These are phyloP conservation scores for Filobasidium floriforme DNA, from an alignment of 768 basidiomycete species.

Conservation along the genomic window DNA sequence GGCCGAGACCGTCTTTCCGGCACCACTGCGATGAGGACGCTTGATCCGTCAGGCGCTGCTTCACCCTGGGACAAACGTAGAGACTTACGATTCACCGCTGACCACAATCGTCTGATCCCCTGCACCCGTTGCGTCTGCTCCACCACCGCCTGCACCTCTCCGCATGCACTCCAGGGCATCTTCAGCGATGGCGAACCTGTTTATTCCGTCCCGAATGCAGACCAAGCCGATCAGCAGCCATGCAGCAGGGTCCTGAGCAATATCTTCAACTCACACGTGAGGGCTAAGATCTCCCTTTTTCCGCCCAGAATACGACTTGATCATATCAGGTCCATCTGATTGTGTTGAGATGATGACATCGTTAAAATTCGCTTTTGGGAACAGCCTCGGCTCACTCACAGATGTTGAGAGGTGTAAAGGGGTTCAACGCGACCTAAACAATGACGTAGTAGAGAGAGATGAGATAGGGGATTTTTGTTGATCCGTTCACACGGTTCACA, in stretches of 20 bases:
- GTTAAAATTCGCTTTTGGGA: neutral
- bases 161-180: slow-evolving; percentile 98
- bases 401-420: slow-evolving; percentile 92
- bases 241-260: neutral
- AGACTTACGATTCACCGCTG: slow-evolving; percentile 80
- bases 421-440: slow-evolving; percentile 79
- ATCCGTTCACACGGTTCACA: neutral
- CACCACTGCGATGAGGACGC: slow-evolving; percentile 59
- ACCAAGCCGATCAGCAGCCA: neutral
- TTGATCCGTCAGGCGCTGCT: slow-evolving; percentile 18
- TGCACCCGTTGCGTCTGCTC: slow-evolving; percentile 55
- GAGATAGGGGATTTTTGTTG: neutral
- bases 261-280: slow-evolving; percentile 57
- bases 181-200: slow-evolving; percentile 79
- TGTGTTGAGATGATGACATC: neutral
- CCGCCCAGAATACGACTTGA: slow-evolving; percentile 89
- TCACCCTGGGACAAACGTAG: neutral
- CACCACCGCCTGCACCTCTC: slow-evolving; percentile 48
- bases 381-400: slow-evolving; percentile 44
- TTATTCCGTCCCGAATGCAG: slow-evolving; percentile 4
- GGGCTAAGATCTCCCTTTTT: slow-evolving; percentile 92
- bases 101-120: slow-evolving; percentile 97
- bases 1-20: slow-evolving; percentile 97
- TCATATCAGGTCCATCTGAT: slow-evolving; percentile 78
- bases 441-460: neutral